Conservation (phyloP, 2,329 filamentous ascomycete genomes). For the Chrysosporium keratinophilum region DNA sequence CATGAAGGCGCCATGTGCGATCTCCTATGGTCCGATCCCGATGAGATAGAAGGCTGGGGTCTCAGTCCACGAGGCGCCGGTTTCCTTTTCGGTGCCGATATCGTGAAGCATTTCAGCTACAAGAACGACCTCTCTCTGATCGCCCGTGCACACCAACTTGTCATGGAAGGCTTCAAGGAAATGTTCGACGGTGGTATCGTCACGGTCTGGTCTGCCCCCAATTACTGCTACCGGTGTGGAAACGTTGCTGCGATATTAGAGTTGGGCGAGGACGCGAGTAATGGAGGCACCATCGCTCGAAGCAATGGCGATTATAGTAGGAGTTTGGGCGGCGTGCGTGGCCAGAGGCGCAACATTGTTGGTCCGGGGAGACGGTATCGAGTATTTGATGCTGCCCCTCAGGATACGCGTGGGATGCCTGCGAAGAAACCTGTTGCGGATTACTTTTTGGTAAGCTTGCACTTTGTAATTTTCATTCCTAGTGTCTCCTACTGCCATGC, state of each 20-base stretch:
- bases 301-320: slow-evolving; percentile 43
- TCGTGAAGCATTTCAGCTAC: slow-evolving; percentile 93
- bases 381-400: slow-evolving; percentile 92
- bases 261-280: slow-evolving; percentile 75
- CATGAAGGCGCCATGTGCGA: slow-evolving; percentile 99
- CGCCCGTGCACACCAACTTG: slow-evolving; percentile 87
- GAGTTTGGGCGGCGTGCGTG: slow-evolving; percentile 39
- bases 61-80: slow-evolving; percentile 87
- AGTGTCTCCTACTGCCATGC: not conserved
- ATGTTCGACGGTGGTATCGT: slow-evolving; percentile 97
- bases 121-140: slow-evolving; percentile 86
- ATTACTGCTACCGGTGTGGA: slow-evolving; percentile 92
- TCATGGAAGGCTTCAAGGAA: slow-evolving; percentile 99
- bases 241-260: slow-evolving; percentile 94
- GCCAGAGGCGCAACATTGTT: slow-evolving; percentile 35
- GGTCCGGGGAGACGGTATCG: slow-evolving; percentile 84
- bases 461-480: not conserved
- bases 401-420: slow-evolving; percentile 93
- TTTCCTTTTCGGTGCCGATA: slow-evolving; percentile 87
- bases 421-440: slow-evolving; percentile 97
- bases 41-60: slow-evolving; percentile 96
- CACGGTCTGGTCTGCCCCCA: slow-evolving; percentile 96
- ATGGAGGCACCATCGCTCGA: slow-evolving; percentile 57
- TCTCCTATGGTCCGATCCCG: slow-evolving; percentile 92
- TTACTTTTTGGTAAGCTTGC: slow-evolving; percentile 62